Evolutionary conservation across 306 rosid genomes (phyloP), one percentile per base, ranked within the genome.

Genomic region (Leucaena leucocephala): DNA sequence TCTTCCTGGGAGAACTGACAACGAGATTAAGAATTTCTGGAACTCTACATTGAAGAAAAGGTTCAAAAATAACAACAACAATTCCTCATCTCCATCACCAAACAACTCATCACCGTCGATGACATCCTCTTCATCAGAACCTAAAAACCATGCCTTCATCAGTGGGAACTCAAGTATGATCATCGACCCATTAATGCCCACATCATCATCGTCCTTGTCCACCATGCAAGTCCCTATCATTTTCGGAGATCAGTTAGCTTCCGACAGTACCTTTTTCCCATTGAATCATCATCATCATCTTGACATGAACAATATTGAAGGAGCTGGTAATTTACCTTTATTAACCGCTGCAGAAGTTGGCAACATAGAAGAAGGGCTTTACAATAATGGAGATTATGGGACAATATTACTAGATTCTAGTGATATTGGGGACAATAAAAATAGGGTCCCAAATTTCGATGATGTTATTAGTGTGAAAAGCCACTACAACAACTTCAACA

Each of bases 21-120:
- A 94, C n/a, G 98, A 94, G 78, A 94, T 94, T 7, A 94, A 94
- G 86, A 94, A 94, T 49, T 92, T 92, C 35, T 94, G 98, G 98
- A 94, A 94, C 71, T 94, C 98, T 0, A 88, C 98, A 0, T 22
- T 94, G 68, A 94, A 94, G 80, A 94, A 89, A 77, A 90, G 89
- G 77, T 36, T 92, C 75, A 92, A 92, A 82, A 77, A 27, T 9
- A 85, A 49, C 19, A 86, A 44, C 19, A 80, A 10, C 17, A 38
- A 4, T 70, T 72, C 83, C 44, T 70, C 82, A 42, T 61, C 81
- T 69, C 19, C 84, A 36, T 88, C 95, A 14, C 85, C 93, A 68
- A 91, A 90, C 86, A 89, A 84, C n/a, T 84, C 85, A 8, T 86
- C 88, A 2, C 86, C 71, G 7, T 40, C 66, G 10, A 27, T 27